These are phyloP conservation scores for Sporodiniella umbellata DNA, from an alignment of 371 early-diverging fungal species.

Conservation along the genomic window DNA sequence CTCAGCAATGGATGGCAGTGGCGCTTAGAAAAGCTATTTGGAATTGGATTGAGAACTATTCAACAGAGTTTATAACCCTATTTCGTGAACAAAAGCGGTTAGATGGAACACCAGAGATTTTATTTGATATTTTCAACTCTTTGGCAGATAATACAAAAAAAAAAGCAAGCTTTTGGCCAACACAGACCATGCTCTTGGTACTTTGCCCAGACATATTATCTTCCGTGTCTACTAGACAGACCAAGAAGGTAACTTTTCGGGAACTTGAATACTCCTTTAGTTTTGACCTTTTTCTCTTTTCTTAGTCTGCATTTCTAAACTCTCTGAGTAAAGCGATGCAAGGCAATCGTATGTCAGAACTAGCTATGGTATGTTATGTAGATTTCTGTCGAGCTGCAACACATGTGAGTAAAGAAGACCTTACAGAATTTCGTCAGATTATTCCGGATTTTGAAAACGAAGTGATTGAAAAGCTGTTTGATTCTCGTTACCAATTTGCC, in stretches of 20 bases:
- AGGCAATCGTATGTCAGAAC: constrained; percentile 52
- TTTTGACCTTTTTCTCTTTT: background rate
- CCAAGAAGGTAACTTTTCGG: constrained; percentile 28
- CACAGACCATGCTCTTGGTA: constrained; percentile 69
- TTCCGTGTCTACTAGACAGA: constrained; percentile 24
- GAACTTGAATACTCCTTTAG: background rate
- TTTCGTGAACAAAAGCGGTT: constrained; percentile 56
- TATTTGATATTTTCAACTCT: constrained; percentile 69
- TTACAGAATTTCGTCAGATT: constrained; percentile 49
- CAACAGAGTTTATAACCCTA: constrained; percentile 62
- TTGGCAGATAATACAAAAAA: constrained; percentile 64
- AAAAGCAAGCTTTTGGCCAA: constrained; percentile 72
- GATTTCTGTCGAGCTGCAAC: constrained; percentile 72
- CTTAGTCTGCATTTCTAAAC: constrained; percentile 62
- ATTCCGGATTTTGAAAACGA: constrained; percentile 70
- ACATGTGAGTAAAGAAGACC: constrained; percentile 56
- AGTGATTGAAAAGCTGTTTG: constrained; percentile 61
- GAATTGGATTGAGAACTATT: constrained; percentile 83
- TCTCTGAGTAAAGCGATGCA: constrained; percentile 58
- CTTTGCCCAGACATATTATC: constrained; percentile 69
- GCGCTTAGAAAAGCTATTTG: constrained; percentile 75
- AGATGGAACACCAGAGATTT: constrained; percentile 67
- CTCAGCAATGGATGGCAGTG: constrained; percentile 60
- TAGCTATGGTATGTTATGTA: constrained; percentile 66
- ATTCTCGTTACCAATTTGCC: constrained; percentile 33